Base-by-base conservation (phyloP, 2,329 filamentous ascomycete genomes). In the Fusarium avenaceum region DNA sequence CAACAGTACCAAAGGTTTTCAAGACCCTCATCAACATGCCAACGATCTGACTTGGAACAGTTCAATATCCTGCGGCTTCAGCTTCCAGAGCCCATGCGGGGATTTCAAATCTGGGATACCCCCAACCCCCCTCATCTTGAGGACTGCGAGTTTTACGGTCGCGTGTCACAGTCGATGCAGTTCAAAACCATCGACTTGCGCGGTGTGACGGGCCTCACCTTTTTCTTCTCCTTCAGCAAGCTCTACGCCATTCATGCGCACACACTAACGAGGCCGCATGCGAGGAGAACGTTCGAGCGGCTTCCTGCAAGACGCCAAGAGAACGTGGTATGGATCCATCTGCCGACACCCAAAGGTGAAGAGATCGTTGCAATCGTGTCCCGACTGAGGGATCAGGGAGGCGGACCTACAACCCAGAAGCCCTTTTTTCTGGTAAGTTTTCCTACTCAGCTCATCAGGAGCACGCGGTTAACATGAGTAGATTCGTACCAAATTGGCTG, bases 241-340 rank as follows among this genome's bases (percentile, higher is more conserved):
- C 60, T 64, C 4, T 64, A 64, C 11, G 59, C 52, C 6, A 26
- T 64, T n/a, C 61, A 64, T 20, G 35, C 35, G 10, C 61, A 64
- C 17, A 64, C 45, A 2, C 40, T 9, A 9, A 4, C 22, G n/a
- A 47, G 13, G 1, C 59, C 61, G 5, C 8, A 33, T 47, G 61
- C 52, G 24, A 44, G 15, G 3, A 28, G 19, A 24, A 52, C 46
- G 2, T 58, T 47, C 3, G 19, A 47, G 2, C 40, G 61, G 6
- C n/a, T 64, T 33, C 19, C 52, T 2, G 15, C n/a, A 13, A 14
- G 28, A 2, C 19, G 59, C 7, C 35, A 45, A n/a, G n/a, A 32
- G 6, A 22, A 42, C 4, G 15, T 39, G 1, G 22, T 50, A 7
- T 64, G 52, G 35, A 45, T 42, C 30, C 42, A 64, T 10, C 14